phyloP scores from a whole-genome alignment of 2,329 filamentous ascomycete genomes.

The Cytospora leucostoma region DNA sequence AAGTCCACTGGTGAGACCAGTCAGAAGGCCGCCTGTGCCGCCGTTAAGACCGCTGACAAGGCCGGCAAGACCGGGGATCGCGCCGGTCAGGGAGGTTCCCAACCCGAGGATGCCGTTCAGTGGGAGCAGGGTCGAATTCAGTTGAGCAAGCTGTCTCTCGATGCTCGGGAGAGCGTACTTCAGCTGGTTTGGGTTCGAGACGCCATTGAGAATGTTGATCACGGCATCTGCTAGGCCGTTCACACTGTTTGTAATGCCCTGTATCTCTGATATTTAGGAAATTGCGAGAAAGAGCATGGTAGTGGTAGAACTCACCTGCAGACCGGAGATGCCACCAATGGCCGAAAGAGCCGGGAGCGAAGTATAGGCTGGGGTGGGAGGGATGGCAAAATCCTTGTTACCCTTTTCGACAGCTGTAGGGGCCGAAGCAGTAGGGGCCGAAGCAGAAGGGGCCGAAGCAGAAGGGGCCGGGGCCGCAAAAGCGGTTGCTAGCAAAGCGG shows the following conservation, averaged over 20 bases:
- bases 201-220: not conserved
- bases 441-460: not conserved
- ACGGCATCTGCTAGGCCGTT: not conserved
- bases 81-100: not conserved
- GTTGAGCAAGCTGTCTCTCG: not conserved
- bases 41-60: not conserved
- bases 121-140: not conserved
- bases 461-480: not conserved
- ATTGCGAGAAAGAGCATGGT: not conserved
- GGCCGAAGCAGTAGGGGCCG: not conserved
- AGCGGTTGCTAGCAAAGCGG: not conserved
- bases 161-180: not conserved
- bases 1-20: not conserved
- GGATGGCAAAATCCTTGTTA: not conserved
- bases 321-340: not conserved
- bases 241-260: not conserved
- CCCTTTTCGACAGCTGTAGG: no score
- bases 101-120: not conserved
- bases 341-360: not conserved
- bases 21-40: no score
- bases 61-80: not conserved
- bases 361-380: not conserved
- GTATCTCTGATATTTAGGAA: not conserved
- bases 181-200: not conserved
- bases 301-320: not conserved